phyloP scores from a whole-genome alignment of 1,284 basidiomycete genomes.

The Abortiporus biennis region DNA sequence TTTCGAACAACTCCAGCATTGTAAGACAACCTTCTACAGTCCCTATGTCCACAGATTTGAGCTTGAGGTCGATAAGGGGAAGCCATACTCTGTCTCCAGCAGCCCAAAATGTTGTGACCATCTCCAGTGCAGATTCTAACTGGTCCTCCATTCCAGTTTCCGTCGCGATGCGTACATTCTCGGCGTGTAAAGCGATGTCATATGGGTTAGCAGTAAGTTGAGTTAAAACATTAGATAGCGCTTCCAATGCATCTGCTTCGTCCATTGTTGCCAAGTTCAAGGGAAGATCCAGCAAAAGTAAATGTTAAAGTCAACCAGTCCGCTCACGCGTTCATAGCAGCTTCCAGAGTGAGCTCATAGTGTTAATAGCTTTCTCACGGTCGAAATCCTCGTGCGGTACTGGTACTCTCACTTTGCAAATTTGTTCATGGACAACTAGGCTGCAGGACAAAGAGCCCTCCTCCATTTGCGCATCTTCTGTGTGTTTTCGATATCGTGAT shows the following conservation, averaged over 20 bases:
- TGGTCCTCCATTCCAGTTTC: conserved; percentile 54
- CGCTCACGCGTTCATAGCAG: too few species aligned
- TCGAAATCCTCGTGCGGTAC: too few species aligned
- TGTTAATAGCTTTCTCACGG: too few species aligned
- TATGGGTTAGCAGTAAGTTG: conserved; percentile 53
- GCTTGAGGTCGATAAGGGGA: conserved; percentile 51
- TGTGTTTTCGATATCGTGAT: too few species aligned
- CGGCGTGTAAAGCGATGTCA: conserved; percentile 52
- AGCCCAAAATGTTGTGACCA: conserved; percentile 56
- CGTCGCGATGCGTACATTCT: conserved; percentile 56
- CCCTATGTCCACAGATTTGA: conserved; percentile 39
- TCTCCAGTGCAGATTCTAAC: conserved; percentile 54
- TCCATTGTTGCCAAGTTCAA: conserved; percentile 26
- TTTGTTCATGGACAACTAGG: too few species aligned
- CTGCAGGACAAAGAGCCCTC: too few species aligned
- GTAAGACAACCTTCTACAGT: conserved; percentile 46
- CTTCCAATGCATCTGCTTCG: conserved; percentile 43
- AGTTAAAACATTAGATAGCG: conserved; percentile 51
- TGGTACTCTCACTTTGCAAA: too few species aligned
- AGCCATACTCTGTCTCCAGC: conserved; percentile 66
- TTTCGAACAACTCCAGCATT: conserved; percentile 57
- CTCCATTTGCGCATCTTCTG: too few species aligned
- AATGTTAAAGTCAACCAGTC: too few species aligned
- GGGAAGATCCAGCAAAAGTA: too few species aligned
- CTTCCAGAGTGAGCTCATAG: too few species aligned